Evolutionary conservation across 1,284 basidiomycete genomes (phyloP).

Genomic region (Leccinum subspadiceum): DNA sequence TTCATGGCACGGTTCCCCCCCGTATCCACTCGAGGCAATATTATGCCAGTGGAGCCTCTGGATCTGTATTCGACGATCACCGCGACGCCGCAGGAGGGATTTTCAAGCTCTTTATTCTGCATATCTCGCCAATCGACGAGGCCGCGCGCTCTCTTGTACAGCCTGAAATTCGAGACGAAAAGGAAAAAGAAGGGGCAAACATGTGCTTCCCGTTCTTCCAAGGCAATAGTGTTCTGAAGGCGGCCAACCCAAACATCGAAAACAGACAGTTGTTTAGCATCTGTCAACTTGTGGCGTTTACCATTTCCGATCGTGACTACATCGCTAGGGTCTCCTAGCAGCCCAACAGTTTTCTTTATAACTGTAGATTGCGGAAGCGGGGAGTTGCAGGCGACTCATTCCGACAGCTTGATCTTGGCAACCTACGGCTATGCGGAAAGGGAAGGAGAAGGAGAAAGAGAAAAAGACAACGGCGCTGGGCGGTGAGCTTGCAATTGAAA

Average conservation of each 20-base stretch:
- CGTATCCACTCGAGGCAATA: background rate
- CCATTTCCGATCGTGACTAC: background rate
- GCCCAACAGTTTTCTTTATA: background rate
- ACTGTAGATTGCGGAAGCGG: background rate
- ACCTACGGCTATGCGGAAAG: background rate
- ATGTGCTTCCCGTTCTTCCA: background rate
- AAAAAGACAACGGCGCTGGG: background rate
- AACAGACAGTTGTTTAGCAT: background rate
- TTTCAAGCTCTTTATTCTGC: background rate
- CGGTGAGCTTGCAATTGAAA: background rate
- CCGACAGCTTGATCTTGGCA: conserved; percentile 1
- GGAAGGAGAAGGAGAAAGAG: background rate
- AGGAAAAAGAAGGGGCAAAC: background rate
- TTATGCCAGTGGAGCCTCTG: background rate
- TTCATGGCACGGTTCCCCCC: background rate
- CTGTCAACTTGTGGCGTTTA: conserved; percentile 9
- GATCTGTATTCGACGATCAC: conserved; percentile 11
- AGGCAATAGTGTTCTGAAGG: background rate
- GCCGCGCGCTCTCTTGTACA: background rate
- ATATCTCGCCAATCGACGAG: conserved; percentile 10
- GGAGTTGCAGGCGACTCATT: background rate
- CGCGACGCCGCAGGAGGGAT: conserved; percentile 2
- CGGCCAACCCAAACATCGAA: background rate
- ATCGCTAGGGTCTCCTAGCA: background rate
- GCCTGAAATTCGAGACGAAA: background rate